Evolutionary conservation across 805 yeast genomes (phyloP), one percentile per base, ranked within the genome.

Genomic region (Groenewaldozyma salmanticensis): DNA sequence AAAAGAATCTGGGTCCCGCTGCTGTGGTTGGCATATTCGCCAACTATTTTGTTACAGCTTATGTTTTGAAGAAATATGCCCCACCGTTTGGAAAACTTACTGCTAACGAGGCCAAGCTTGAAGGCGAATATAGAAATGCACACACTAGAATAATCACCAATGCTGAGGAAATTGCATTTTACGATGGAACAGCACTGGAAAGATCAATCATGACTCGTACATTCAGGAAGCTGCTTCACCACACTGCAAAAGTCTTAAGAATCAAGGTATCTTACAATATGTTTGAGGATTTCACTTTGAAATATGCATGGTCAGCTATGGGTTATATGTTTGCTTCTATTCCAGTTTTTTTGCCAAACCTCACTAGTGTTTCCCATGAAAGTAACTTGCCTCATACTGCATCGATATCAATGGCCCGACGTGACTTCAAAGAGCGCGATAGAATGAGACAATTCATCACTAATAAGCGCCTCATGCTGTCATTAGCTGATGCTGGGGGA

Each of bases 401-500:
- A 15, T 35, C 35, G 11, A n/a, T n/a, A n/a, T n/a, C n/a, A n/a
- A n/a, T n/a, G n/a, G 50, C 47, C 20, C 27, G 46, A 46, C 22
- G 57, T 43, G 52, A 48, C 27, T 41, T 40, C 43, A 40, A 47
- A 20, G 58, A 55, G 52, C 56, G 64, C 7, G 64, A 65, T 45
- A 53, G 79, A 62, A 85, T 88, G 85, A 79, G 85, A 52, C 86
- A 83, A 50, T 88, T 87, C 52, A 80, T 88, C 52, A 87, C 85
- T 41, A 88, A 88, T 67, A 88, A 88, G 64, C 72, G 97, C 54
- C 70, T 88, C 48, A 80, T 88, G 83, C 71, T 88, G 49, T 81
- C 92, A 3, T 70, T 88, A 57, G 95, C 96, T 3, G 97, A 88
- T 64, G 95, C 97, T 0, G 96, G 96, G 3, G 81, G 94, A 11